phyloP scores from a whole-genome alignment of 2,329 filamentous ascomycete species.

The Fusarium liriodendri region DNA sequence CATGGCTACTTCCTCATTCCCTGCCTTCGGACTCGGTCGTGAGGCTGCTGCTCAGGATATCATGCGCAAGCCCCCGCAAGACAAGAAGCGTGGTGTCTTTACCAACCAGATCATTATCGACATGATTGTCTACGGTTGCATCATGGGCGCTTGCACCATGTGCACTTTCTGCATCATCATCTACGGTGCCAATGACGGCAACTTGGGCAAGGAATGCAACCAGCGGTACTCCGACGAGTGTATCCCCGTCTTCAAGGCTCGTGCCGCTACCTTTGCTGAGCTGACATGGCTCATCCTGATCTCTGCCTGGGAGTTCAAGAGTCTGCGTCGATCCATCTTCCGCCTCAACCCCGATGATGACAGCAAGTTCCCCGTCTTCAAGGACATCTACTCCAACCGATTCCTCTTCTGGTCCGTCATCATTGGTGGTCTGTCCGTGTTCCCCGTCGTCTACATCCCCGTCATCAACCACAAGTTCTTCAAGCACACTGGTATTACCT shows the following conservation, averaged over 20 bases:
- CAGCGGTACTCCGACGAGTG: conserved; percentile 66
- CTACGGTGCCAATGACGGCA: conserved; percentile 65
- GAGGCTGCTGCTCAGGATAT: conserved; percentile 81
- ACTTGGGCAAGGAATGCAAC: conserved; percentile 73
- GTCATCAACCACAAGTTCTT: conserved; percentile 77
- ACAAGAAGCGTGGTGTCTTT: conserved; percentile 76
- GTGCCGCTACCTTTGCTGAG: conserved; percentile 78
- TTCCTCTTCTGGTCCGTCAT: conserved; percentile 77
- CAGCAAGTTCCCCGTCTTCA: conserved; percentile 65
- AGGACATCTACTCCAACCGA: conserved; percentile 75
- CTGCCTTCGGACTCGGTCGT: conserved; percentile 88
- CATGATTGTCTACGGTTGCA: conserved; percentile 82
- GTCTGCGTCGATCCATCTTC: conserved; percentile 78
- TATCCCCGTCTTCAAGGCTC: conserved; percentile 73
- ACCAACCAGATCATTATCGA: conserved; percentile 81
- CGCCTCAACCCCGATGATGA: conserved; percentile 67
- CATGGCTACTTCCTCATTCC: conserved; percentile 89
- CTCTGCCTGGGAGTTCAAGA: conserved; percentile 83
- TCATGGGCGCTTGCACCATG: conserved; percentile 78
- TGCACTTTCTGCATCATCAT: conserved; percentile 74
- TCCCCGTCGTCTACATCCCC: conserved; percentile 79
- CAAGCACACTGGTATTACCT: conserved; percentile 76
- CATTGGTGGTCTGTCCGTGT: conserved; percentile 70
- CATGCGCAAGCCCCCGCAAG: conserved; percentile 82
- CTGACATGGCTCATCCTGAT: conserved; percentile 80